Evolutionary conservation across 805 yeast species (phyloP).

Genomic region (Isabelozyma heimii): DNA sequence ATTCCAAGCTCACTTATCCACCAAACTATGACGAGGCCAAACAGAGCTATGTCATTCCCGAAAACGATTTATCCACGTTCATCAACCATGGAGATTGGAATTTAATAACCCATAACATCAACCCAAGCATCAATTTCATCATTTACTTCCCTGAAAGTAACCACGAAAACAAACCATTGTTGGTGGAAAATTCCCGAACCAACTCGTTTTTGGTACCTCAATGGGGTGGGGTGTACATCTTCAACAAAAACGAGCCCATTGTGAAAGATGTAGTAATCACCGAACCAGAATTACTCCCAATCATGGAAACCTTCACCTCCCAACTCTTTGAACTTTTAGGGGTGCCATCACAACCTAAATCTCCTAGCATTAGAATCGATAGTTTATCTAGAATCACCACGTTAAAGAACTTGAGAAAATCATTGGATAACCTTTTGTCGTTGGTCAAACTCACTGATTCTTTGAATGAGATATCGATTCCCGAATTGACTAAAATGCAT

Average conservation of each 20-base stretch:
- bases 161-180: constrained; percentile 44
- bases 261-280: constrained; percentile 22
- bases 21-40: constrained; percentile 19
- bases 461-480: constrained; percentile 79
- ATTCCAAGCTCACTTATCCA: constrained; percentile 40
- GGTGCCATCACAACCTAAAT: constrained; percentile 53
- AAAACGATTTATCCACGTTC: constrained; percentile 65
- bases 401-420: constrained; percentile 54
- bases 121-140: constrained; percentile 70
- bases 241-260: constrained; percentile 35
- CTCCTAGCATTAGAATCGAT: constrained; percentile 65
- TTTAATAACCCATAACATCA: constrained; percentile 51
- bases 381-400: constrained; percentile 59
- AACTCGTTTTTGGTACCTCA: constrained; percentile 78
- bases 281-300: constrained; percentile 48
- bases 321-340: constrained; percentile 77
- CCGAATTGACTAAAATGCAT: constrained; percentile 60
- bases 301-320: constrained; percentile 67
- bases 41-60: constrained; percentile 35
- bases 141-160: constrained; percentile 57
- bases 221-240: constrained; percentile 78
- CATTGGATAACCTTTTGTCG: constrained; percentile 71
- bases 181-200: constrained; percentile 44
- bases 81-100: constrained; percentile 88
- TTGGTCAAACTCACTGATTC: constrained; percentile 65